These are phyloP conservation scores for Persicaria tinctoria DNA, from an alignment of 148 eudicot genomes.

Conservation along the genomic window DNA sequence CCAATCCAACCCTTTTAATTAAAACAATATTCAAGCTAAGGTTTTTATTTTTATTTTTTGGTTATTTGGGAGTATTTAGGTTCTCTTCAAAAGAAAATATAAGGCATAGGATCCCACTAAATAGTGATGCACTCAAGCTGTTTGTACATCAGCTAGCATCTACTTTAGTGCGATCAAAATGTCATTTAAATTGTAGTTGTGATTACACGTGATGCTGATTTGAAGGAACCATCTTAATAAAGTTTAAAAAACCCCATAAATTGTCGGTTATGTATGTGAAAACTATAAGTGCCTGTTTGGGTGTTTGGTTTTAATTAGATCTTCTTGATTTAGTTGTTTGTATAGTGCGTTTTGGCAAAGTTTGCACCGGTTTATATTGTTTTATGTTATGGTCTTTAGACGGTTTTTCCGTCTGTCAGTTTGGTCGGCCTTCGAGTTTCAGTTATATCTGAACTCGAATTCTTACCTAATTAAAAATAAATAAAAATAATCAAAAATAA, in stretches of 20 bases:
- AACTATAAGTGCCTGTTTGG: background rate
- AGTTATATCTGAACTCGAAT: no score
- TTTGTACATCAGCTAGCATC: background rate
- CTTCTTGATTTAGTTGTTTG: no score
- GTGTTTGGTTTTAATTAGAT: no score
- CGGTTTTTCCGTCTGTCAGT: no score
- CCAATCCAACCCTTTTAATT: background rate
- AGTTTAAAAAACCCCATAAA: background rate
- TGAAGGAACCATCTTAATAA: background rate
- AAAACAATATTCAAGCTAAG: background rate
- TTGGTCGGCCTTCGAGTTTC: no score
- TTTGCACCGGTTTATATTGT: no score
- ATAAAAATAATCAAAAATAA: no score
- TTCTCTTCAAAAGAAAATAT: background rate
- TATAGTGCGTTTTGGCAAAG: no score
- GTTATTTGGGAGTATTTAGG: background rate
- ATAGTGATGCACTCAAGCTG: slow-evolving; percentile 2
- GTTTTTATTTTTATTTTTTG: background rate
- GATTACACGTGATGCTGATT: background rate
- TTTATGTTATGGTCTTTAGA: no score
- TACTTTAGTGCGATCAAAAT: background rate
- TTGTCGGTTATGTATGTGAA: background rate
- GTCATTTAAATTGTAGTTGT: background rate
- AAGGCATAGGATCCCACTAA: slow-evolving; percentile 4
- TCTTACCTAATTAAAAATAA: no score